Evolutionary conservation across 768 basidiomycete species (phyloP).

Genomic region (Tylopilus subfusipes): DNA sequence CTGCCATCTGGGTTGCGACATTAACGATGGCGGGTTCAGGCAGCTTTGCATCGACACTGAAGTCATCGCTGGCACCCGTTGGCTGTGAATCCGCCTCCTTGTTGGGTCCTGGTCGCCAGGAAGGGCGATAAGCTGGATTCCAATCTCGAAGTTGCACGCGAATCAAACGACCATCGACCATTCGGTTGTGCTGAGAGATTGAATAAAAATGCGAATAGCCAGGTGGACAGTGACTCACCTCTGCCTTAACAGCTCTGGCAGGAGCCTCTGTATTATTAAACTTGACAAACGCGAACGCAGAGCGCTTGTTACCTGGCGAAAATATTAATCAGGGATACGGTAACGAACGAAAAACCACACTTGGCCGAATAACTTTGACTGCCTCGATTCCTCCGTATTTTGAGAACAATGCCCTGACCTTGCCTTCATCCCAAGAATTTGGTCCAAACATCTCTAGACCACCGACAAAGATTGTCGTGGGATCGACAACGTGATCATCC

Average conservation of each 20-base stretch:
- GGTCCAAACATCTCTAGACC: constrained; percentile 65
- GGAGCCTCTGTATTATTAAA: constrained; percentile 62
- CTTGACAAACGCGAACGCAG: constrained; percentile 79
- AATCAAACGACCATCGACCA: constrained; percentile 66
- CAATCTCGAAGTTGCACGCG: constrained; percentile 73
- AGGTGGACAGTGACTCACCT: constrained; percentile 40
- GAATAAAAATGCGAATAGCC: neutral
- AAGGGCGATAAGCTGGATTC: constrained; percentile 49
- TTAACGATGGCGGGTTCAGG: constrained; percentile 5
- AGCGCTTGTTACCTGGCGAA: constrained; percentile 50
- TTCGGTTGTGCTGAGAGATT: constrained; percentile 60
- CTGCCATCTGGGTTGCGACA: constrained; percentile 11
- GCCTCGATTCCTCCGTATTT: constrained; percentile 63
- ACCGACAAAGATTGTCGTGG: constrained; percentile 71
- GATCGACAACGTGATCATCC: constrained; percentile 51
- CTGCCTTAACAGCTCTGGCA: constrained; percentile 60
- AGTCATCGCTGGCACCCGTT: constrained; percentile 6
- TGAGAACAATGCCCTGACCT: constrained; percentile 54
- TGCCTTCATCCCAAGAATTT: constrained; percentile 66
- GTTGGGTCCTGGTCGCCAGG: constrained; percentile 35
- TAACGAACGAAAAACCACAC: constrained; percentile 39
- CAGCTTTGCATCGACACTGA: constrained; percentile 9
- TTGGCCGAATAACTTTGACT: constrained; percentile 62
- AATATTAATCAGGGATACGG: neutral
- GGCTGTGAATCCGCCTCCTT: constrained; percentile 37